Evolutionary conservation across 495 filamentous ascomycete genomes (phyloP).

Genomic region (Delitschia confertaspora): DNA sequence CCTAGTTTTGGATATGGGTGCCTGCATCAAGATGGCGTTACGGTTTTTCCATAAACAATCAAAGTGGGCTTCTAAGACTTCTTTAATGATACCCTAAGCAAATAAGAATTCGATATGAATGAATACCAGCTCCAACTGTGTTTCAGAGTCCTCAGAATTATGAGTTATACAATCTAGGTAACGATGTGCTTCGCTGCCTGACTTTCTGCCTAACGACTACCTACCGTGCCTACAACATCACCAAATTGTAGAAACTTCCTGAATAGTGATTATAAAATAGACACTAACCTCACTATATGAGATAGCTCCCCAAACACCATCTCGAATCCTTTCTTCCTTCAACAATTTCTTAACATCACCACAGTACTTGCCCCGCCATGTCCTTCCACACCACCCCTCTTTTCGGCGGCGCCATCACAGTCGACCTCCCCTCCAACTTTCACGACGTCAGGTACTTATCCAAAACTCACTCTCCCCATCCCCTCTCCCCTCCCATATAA

Average conservation of each 20-base stretch:
- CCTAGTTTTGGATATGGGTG: too few species aligned
- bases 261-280: too few species aligned
- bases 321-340: neutral
- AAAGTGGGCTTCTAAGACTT: constrained; percentile 6
- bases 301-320: neutral
- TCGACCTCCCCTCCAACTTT: constrained; percentile 62
- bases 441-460: constrained; percentile 65
- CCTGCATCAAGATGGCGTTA: too few species aligned
- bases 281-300: neutral
- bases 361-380: too few species aligned
- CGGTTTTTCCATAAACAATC: too few species aligned
- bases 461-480: constrained; percentile 8
- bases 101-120: neutral
- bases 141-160: constrained; percentile 4
- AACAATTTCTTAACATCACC: constrained; percentile 29
- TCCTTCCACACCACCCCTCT: constrained; percentile 52
- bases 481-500: constrained; percentile 8
- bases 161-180: constrained; percentile 23
- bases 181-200: constrained; percentile 18
- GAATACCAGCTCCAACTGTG: neutral
- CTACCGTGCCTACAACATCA: constrained; percentile 15
- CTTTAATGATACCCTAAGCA: constrained; percentile 16
- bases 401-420: constrained; percentile 74
- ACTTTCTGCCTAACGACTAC: constrained; percentile 23
- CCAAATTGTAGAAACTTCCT: too few species aligned